phyloP scores from a whole-genome alignment of 306 rosid genomes.

The Prinsepia uniflora region DNA sequence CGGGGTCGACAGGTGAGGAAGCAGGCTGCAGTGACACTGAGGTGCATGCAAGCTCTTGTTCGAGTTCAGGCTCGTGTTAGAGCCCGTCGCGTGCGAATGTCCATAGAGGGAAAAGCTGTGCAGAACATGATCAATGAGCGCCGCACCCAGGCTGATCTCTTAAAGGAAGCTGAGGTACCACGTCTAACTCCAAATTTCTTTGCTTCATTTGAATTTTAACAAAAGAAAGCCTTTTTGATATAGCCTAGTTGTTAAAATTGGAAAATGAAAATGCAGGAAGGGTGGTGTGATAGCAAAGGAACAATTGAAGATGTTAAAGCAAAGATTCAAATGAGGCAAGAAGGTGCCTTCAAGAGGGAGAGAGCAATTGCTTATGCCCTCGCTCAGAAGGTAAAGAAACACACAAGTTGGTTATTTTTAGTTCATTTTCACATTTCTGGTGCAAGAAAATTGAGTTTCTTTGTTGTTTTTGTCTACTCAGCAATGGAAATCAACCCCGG shows the following conservation, averaged over 20 bases:
- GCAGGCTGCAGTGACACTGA: conserved; percentile 93
- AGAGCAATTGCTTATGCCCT: conserved; percentile 90
- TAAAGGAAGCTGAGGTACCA: conserved; percentile 84
- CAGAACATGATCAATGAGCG: conserved; percentile 64
- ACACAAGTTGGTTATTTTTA: not conserved
- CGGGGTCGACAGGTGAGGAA: conserved; percentile 92
- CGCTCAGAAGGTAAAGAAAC: conserved; percentile 74
- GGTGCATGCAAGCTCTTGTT: conserved; percentile 98
- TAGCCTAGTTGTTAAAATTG: not conserved
- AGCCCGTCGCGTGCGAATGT: conserved; percentile 92
- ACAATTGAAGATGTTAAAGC: conserved; percentile 71
- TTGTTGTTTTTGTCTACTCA: conserved; percentile 23
- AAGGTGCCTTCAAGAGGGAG: conserved; percentile 92
- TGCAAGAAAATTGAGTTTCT: conserved; percentile 3
- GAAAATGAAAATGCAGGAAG: conserved; percentile 48
- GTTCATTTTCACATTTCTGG: not conserved
- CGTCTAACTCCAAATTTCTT: not conserved
- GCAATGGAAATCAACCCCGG: conserved; percentile 71
- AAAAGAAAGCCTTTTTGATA: not conserved
- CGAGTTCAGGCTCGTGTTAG: conserved; percentile 95
- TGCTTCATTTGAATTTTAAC: not conserved
- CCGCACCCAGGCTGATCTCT: conserved; percentile 63
- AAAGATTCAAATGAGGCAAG: conserved; percentile 82
- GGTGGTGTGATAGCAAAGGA: conserved; percentile 95
- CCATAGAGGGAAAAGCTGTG: conserved; percentile 87